Base-by-base conservation (phyloP, 2,329 filamentous ascomycete genomes). In the Onygenales sp. region DNA sequence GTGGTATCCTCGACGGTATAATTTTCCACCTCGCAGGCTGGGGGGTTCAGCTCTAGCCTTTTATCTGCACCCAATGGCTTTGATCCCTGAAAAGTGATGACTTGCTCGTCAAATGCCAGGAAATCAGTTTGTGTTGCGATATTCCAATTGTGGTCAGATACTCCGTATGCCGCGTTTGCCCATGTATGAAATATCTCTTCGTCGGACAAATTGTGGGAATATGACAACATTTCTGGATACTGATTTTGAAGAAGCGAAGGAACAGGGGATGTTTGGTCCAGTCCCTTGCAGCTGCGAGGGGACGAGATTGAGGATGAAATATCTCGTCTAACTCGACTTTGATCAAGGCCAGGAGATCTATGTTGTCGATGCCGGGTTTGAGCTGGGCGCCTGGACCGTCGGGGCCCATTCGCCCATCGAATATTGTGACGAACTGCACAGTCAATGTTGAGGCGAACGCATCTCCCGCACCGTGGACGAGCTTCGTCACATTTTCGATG, bases 401-500 rank as follows among this genome's bases (percentile, higher is more conserved):
- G 14, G 17, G 47, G 35, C 5, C 47, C 48, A 32, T 50, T 50
- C 8, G 32, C 38, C 48, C 48, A 50, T 41, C 36, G 48, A 21
- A 50, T 50, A 43, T 43, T 50, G n/a, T 21, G 38, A 2, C 38
- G 39, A 32, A 31, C 31, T 9, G 31, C 48, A 21, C 48, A 50
- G 14, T 42, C 7, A 5, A 50, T 35, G 14, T 50, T 35, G n/a
- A 42, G 21, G 7, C 48, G 38, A 13, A 36, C 8, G 38, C 48
- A 50, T 32, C 48, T 32, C 17, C 21, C 38, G 42, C 48, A 50
- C 11, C 36, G 35, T 13, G 48, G 38, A 17, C 48, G 48, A 32
- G 2, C 38, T 21, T 50, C 48, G 7, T 50, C 48, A 42, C 48
- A 50, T n/a, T 50, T 50, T 35, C 38, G 48, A 33, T 50, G 48